Evolutionary conservation across 768 basidiomycete species (phyloP), one percentile per base, ranked within the genome.

Genomic region (Naganishia friedmannii): DNA sequence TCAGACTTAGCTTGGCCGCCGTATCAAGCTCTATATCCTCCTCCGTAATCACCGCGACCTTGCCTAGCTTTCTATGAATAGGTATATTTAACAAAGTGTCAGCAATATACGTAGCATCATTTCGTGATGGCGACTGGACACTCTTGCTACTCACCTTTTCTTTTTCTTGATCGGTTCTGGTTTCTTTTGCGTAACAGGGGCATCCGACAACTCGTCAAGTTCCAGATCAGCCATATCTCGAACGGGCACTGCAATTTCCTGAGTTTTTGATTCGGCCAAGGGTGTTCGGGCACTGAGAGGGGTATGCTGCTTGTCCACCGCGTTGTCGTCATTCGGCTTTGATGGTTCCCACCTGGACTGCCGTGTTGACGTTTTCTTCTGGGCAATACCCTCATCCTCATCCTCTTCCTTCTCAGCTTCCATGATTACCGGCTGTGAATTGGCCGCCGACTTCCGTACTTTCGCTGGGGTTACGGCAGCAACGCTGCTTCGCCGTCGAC

Each of bases 391-490:
- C 19, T 51, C 29, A 34, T 26, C 54, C 26, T 53, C 66, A 21
- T 55, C 66, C 9, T 56, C 53, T n/a, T 54, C 53, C 15, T 32
- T n/a, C 8, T 34, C n/a, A n/a, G 51, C 19, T 54, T 54, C 53
- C 12, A 37, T 5, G 10, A 55, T 67, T 2, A 53, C 54, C 31
- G 21, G 48, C 23, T 10, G 28, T 17, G 56, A 58, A 67, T 70
- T 76, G 74, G 57, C 74, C 74, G 53, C 55, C 13, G 51, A 32
- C 13, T n/a, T 65, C 15, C 45, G 28, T 23, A 37, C 57, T 39
- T 48, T 56, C 48, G 34, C 53, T 2, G 65, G 46, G 13, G 28
- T 58, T 37, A 23, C 23, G 7, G 31, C 37, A 29, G 46, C 37
- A 42, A 56, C 70, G 32, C 34, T 66, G 37, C 28, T 72, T 37